Percentiles rank a stretch among this genome's conserved stretches.
phyloP scores from a whole-genome alignment of 2,329 filamentous ascomycete species.

The Neonectria punicea region DNA sequence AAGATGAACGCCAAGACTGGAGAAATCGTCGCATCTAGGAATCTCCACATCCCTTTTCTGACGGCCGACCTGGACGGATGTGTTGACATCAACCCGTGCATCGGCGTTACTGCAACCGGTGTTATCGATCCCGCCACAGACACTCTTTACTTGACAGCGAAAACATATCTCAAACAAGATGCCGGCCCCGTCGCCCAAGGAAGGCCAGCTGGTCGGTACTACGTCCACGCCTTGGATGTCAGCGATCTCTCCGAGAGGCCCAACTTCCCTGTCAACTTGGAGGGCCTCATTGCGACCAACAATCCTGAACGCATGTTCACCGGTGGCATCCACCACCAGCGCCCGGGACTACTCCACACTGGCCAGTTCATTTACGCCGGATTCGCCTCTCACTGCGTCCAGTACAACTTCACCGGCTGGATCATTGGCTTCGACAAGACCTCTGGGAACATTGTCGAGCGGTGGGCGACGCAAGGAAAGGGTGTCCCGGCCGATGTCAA shows the following conservation, averaged over 20 bases:
- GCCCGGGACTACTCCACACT: constrained; percentile 58
- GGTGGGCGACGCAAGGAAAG: constrained; percentile 54
- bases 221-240: constrained; percentile 51
- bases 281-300: constrained; percentile 58
- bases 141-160: constrained; percentile 56
- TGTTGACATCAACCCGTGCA: constrained; percentile 58
- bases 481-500: constrained; percentile 50
- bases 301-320: constrained; percentile 60
- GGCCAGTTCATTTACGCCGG: constrained; percentile 61
- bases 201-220: constrained; percentile 48
- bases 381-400: constrained; percentile 66
- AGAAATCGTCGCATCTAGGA: constrained; percentile 58
- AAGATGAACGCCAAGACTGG: constrained; percentile 66
- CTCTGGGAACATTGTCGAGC: constrained; percentile 50
- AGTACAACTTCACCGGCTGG: constrained; percentile 66
- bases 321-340: constrained; percentile 63
- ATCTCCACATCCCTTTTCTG: constrained; percentile 61
- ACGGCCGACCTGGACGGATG: constrained; percentile 60
- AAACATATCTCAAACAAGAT: constrained; percentile 53
- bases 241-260: constrained; percentile 51
- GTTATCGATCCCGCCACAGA: constrained; percentile 58
- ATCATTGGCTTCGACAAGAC: constrained; percentile 61
- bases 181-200: constrained; percentile 46
- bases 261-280: constrained; percentile 60
- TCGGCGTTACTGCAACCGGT: constrained; percentile 59